Evolutionary conservation across 768 basidiomycete species (phyloP).

Genomic region (Paxillus rubicundulus): DNA sequence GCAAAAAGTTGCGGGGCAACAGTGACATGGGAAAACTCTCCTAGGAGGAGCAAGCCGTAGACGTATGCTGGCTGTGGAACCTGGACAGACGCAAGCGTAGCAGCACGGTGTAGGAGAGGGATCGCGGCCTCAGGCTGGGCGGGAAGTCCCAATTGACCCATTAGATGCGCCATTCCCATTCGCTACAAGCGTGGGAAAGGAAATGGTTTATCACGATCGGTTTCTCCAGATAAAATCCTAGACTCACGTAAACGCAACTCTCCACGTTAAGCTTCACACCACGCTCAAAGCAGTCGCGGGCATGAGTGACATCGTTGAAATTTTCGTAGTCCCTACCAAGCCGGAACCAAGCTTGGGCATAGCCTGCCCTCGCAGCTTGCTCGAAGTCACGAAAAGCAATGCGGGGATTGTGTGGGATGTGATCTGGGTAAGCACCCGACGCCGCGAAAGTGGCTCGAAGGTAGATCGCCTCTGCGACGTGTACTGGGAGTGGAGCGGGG

Average conservation of each 20-base stretch:
- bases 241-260: constrained; percentile 74
- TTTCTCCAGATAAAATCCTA: constrained; percentile 1
- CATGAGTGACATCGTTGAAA: constrained; percentile 69
- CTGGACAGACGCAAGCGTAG: constrained; percentile 68
- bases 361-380: constrained; percentile 73
- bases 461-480: constrained; percentile 72
- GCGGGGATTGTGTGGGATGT: constrained; percentile 64
- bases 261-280: constrained; percentile 74
- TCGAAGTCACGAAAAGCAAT: constrained; percentile 90
- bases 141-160: constrained; percentile 77
- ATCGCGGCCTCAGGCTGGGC: constrained; percentile 56
- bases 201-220: constrained; percentile 11
- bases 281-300: constrained; percentile 83
- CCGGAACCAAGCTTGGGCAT: constrained; percentile 83
- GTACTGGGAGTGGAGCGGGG: constrained; percentile 35
- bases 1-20: constrained; percentile 50
- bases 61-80: constrained; percentile 87
- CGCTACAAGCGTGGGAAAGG: constrained; percentile 46
- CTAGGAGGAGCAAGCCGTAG: constrained; percentile 81
- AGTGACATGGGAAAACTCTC: constrained; percentile 72
- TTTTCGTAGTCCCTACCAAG: constrained; percentile 91
- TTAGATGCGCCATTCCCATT: constrained; percentile 88
- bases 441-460: constrained; percentile 72
- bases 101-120: constrained; percentile 73
- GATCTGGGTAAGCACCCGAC: constrained; percentile 67